Conservation (phyloP, 2,329 filamentous ascomycete genomes). For the Fonsecaea nubica region DNA sequence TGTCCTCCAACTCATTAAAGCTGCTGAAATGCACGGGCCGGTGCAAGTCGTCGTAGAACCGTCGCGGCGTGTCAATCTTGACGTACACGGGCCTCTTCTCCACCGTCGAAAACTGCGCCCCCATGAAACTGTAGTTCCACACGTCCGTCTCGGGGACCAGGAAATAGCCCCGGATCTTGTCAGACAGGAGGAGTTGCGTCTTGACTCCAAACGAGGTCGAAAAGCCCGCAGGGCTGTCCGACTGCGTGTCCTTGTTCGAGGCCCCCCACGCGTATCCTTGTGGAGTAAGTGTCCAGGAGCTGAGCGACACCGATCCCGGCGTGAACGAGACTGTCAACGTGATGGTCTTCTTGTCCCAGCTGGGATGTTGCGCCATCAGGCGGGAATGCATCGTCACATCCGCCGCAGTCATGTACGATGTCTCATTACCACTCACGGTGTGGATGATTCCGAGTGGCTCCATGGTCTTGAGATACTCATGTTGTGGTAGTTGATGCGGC, state of each 20-base stretch:
- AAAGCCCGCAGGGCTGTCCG: slow-evolving; percentile 94
- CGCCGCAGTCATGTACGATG: slow-evolving; percentile 92
- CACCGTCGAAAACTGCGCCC: slow-evolving; percentile 80
- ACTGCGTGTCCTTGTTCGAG: slow-evolving; percentile 90
- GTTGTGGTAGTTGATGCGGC: slow-evolving; percentile 86
- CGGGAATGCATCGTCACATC: slow-evolving; percentile 95
- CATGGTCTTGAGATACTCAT: slow-evolving; percentile 83
- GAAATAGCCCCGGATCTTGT: slow-evolving; percentile 95
- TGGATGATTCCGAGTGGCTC: slow-evolving; percentile 96
- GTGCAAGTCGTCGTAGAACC: slow-evolving; percentile 92
- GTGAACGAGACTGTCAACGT: slow-evolving; percentile 97
- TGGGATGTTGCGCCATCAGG: slow-evolving; percentile 79
- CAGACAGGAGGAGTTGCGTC: slow-evolving; percentile 88
- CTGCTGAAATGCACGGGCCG: slow-evolving; percentile 94
- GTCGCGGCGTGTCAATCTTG: slow-evolving; percentile 84
- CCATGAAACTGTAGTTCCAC: slow-evolving; percentile 99
- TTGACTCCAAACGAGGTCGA: slow-evolving; percentile 91
- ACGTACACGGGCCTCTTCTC: slow-evolving; percentile 92
- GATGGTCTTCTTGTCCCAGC: slow-evolving; percentile 88
- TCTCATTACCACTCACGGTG: slow-evolving; percentile 91
- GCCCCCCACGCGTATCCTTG: slow-evolving; percentile 95
- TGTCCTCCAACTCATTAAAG: slow-evolving; percentile 95
- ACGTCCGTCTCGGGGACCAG: slow-evolving; percentile 85
- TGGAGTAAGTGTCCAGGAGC: slow-evolving; percentile 91
- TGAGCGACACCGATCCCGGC: slow-evolving; percentile 91